Percentiles rank a stretch among this genome's conserved stretches.
Evolutionary conservation across 768 basidiomycete genomes (phyloP).

Genomic region (Guyanaporus albipodus): DNA sequence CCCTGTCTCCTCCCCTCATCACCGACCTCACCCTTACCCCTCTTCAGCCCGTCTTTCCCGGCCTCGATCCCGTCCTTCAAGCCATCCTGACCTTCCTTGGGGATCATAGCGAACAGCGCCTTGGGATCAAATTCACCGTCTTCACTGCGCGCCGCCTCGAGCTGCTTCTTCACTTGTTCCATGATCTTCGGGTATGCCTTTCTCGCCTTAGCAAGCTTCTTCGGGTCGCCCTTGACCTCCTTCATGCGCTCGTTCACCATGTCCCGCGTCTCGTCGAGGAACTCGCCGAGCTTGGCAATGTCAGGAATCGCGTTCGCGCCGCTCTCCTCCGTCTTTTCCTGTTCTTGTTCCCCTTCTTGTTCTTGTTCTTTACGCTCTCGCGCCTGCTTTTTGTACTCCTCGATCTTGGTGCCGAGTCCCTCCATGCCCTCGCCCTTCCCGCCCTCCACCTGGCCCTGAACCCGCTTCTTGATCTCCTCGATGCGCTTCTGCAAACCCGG

Average conservation of each 20-base stretch:
- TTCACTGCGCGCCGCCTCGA: conserved; percentile 4
- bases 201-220: conserved; percentile 17
- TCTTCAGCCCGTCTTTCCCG: conserved; percentile 4
- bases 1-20: conserved; percentile 2
- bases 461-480: conserved; percentile 3
- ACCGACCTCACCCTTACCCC: neutral
- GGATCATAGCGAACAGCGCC: conserved; percentile 8
- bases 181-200: conserved; percentile 13
- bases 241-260: conserved; percentile 13
- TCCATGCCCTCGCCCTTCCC: neutral
- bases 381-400: conserved; percentile 3
- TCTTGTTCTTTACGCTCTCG: neutral
- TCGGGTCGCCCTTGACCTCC: conserved; percentile 15
- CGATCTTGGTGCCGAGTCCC: conserved; percentile 4
- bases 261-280: conserved; percentile 19
- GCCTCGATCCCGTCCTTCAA: conserved; percentile 1
- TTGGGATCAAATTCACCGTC: conserved; percentile 6
- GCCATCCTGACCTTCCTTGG: conserved; percentile 4
- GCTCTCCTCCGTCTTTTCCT: neutral
- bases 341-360: too few relatives aligned
- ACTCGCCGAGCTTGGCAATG: conserved; percentile 9
- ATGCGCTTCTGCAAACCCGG: neutral
- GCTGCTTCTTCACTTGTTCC: conserved; percentile 7
- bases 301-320: neutral
- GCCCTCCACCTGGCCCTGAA: neutral